Percentiles rank a stretch among this genome's conserved stretches.
Conservation (phyloP, 257 asterid species). For the Sherardia arvensis region DNA sequence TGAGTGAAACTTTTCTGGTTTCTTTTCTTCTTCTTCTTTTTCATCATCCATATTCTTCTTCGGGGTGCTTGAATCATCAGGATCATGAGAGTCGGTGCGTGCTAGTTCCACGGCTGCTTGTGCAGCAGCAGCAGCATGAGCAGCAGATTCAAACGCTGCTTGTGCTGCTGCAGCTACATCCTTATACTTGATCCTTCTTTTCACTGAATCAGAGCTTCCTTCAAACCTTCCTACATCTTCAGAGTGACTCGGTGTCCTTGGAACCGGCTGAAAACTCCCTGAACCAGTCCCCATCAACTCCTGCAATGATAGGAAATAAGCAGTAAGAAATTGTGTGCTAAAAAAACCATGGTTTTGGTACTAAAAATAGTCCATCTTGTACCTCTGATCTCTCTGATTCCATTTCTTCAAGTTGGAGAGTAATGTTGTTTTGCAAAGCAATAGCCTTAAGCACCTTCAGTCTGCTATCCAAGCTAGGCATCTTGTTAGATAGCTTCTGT, state of each 20-base stretch:
- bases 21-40: neutral
- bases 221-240: slow-evolving; percentile 14
- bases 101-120: slow-evolving; percentile 78
- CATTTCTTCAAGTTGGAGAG: slow-evolving; percentile 33
- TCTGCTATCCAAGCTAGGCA: slow-evolving; percentile 56
- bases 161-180: slow-evolving; percentile 93
- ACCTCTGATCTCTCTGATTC: slow-evolving; percentile 26
- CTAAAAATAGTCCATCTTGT: neutral
- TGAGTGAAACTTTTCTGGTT: slow-evolving; percentile 21
- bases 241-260: slow-evolving; percentile 10
- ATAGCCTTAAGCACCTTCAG: slow-evolving; percentile 50
- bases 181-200: slow-evolving; percentile 39
- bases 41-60: slow-evolving; percentile 14
- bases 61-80: slow-evolving; percentile 29
- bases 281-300: slow-evolving; percentile 14
- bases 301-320: slow-evolving; percentile 10
- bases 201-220: slow-evolving; percentile 16
- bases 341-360: neutral
- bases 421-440: slow-evolving; percentile 60
- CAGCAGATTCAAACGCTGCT: slow-evolving; percentile 88
- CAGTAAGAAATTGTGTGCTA: neutral
- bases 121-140: slow-evolving; percentile 88
- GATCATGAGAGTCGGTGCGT: slow-evolving; percentile 42
- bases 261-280: slow-evolving; percentile 6
- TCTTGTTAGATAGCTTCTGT: slow-evolving; percentile 69